phyloP scores from a whole-genome alignment of 2,329 filamentous ascomycete genomes.

The Monosporascus sp. region DNA sequence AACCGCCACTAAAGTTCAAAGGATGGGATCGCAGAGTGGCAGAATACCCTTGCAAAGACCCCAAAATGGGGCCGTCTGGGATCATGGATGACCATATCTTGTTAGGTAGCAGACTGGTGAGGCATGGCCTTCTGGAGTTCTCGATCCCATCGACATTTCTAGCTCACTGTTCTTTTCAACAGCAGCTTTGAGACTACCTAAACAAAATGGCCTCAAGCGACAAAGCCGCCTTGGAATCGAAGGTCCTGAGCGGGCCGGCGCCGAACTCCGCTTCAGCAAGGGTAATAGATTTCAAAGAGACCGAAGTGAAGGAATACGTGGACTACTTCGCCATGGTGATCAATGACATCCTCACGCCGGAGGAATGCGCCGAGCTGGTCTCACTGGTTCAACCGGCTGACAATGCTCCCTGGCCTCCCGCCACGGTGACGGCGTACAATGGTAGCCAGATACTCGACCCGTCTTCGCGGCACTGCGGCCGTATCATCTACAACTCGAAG shows the following conservation, averaged over 20 bases:
- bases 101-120: background rate
- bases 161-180: background rate
- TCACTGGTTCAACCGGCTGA: constrained; percentile 4
- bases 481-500: constrained; percentile 9
- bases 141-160: background rate
- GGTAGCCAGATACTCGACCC: constrained; percentile 2
- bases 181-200: background rate
- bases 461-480: constrained; percentile 5
- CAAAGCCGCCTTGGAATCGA: background rate
- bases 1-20: background rate
- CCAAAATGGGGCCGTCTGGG: background rate
- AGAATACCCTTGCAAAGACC: background rate
- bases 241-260: constrained; percentile 2
- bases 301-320: constrained; percentile 3
- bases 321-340: constrained; percentile 11
- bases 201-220: background rate
- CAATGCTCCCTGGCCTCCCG: constrained; percentile 4
- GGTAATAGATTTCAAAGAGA: constrained; percentile 7
- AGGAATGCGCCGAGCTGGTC: constrained; percentile 6
- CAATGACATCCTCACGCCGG: constrained; percentile 4
- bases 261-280: constrained; percentile 1
- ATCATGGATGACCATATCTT: background rate
- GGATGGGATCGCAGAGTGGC: too few relatives aligned
- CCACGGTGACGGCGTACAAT: constrained; percentile 6
- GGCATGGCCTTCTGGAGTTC: background rate